phyloP scores from a whole-genome alignment of 106 monocot genomes.

The Dioscorea dumetorum region DNA sequence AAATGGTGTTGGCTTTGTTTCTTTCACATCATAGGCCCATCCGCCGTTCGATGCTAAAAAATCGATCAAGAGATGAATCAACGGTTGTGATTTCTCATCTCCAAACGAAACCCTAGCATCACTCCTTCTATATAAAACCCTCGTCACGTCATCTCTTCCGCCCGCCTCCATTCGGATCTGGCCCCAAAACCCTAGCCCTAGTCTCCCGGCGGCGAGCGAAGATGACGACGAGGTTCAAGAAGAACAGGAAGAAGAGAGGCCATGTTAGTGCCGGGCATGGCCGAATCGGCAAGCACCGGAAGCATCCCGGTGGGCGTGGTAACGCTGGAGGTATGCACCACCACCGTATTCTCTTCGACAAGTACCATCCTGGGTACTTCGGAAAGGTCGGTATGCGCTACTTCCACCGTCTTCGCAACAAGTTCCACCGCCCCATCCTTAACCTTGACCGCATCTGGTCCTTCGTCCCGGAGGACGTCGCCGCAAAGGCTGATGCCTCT shows the following conservation, averaged over 20 bases:
- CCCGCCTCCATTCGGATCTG: background rate
- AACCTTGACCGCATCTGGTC: constrained; percentile 55
- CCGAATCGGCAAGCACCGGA: constrained; percentile 71
- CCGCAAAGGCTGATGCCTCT: constrained; percentile 15
- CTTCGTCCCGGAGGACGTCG: constrained; percentile 50
- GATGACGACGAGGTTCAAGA: constrained; percentile 65
- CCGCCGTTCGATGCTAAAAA: no score
- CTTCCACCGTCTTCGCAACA: constrained; percentile 85
- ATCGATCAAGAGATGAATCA: no score
- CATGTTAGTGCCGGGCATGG: constrained; percentile 73
- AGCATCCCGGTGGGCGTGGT: constrained; percentile 79
- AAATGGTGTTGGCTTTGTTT: no score
- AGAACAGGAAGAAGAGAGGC: constrained; percentile 77
- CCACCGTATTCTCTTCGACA: constrained; percentile 87
- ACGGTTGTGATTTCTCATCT: no score
- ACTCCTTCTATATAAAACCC: background rate
- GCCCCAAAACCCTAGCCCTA: background rate
- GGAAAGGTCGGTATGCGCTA: constrained; percentile 91
- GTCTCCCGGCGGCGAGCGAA: background rate
- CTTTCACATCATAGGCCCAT: no score
- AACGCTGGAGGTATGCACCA: constrained; percentile 93
- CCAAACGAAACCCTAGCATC: background rate
- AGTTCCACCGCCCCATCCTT: constrained; percentile 59
- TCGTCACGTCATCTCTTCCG: background rate
- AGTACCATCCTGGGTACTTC: constrained; percentile 89